Conservation (phyloP, 2,329 filamentous ascomycete species). For the Hypoxylon sp. region DNA sequence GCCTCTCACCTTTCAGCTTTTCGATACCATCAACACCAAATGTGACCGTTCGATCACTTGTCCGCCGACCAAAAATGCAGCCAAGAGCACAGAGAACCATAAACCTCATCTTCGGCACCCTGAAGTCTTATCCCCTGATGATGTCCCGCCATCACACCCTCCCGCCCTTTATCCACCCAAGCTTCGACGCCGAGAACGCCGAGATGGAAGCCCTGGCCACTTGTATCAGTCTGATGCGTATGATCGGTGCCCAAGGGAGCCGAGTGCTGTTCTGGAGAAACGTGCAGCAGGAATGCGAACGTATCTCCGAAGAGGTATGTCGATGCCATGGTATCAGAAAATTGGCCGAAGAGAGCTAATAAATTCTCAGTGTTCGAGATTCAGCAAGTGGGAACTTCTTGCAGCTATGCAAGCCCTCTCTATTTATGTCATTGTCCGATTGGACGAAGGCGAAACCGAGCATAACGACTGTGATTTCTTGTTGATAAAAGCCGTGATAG, state of each 20-base stretch:
- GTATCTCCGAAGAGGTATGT: conserved; percentile 48
- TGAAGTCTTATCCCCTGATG: conserved; percentile 54
- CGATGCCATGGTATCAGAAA: neutral
- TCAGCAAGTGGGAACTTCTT: conserved; percentile 51
- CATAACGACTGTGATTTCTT: conserved; percentile 53
- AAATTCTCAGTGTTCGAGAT: conserved; percentile 30
- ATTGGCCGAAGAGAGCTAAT: neutral
- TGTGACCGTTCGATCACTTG: conserved; percentile 40
- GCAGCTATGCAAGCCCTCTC: conserved; percentile 54
- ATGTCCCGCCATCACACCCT: conserved; percentile 49
- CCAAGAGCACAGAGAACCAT: conserved; percentile 46
- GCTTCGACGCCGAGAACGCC: conserved; percentile 35
- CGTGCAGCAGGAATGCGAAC: conserved; percentile 54
- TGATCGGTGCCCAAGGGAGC: conserved; percentile 50
- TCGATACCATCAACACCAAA: conserved; percentile 42
- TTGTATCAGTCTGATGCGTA: conserved; percentile 53
- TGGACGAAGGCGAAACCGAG: conserved; percentile 55
- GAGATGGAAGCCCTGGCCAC: conserved; percentile 51
- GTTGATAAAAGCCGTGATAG: conserved; percentile 48
- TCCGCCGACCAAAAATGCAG: conserved; percentile 39
- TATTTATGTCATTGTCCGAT: conserved; percentile 53
- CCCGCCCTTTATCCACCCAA: conserved; percentile 55
- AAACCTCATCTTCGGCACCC: conserved; percentile 50
- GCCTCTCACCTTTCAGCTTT: neutral
- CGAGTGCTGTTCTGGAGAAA: conserved; percentile 56